These are phyloP conservation scores for Pontederia crassipes DNA, from an alignment of 176 grass and related monocot genomes.

Conservation along the genomic window DNA sequence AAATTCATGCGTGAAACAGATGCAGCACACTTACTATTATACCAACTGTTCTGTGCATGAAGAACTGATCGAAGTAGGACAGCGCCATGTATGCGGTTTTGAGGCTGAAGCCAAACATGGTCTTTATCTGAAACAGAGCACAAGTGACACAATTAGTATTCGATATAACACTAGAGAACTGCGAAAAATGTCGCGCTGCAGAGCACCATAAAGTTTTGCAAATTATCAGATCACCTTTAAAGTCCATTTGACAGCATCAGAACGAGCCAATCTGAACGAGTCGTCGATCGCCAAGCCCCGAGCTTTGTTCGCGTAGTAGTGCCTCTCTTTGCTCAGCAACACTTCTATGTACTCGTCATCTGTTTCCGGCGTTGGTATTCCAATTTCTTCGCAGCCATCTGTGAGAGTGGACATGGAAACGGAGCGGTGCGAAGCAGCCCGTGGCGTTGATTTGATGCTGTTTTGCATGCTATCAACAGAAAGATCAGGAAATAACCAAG, in stretches of 20 bases:
- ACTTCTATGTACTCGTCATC: slow-evolving; percentile 2
- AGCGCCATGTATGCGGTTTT: slow-evolving; percentile 1
- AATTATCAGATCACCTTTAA: neutral
- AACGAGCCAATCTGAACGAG: neutral
- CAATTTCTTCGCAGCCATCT: too few relatives aligned
- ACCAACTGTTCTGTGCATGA: neutral
- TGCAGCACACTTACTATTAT: too few relatives aligned
- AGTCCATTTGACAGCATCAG: neutral
- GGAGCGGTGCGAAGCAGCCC: too few relatives aligned
- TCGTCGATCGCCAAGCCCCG: neutral
- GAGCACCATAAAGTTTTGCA: neutral
- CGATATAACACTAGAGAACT: neutral
- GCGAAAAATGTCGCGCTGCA: neutral
- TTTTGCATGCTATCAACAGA: too few relatives aligned
- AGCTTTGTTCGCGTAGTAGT: neutral
- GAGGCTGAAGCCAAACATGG: neutral
- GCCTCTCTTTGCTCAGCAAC: neutral
- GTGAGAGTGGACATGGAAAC: too few relatives aligned
- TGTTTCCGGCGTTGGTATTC: neutral
- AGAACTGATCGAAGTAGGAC: slow-evolving; percentile 4
- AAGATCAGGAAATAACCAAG: too few relatives aligned
- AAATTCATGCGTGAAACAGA: neutral
- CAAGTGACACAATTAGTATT: neutral
- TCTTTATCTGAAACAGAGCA: neutral
- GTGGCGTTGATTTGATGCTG: too few relatives aligned